A percentile compares a stretch with the other conserved stretches of the same genome.
Evolutionary conservation across 2,329 filamentous ascomycete genomes (phyloP).

Genomic region (Neonectria ditissima): DNA sequence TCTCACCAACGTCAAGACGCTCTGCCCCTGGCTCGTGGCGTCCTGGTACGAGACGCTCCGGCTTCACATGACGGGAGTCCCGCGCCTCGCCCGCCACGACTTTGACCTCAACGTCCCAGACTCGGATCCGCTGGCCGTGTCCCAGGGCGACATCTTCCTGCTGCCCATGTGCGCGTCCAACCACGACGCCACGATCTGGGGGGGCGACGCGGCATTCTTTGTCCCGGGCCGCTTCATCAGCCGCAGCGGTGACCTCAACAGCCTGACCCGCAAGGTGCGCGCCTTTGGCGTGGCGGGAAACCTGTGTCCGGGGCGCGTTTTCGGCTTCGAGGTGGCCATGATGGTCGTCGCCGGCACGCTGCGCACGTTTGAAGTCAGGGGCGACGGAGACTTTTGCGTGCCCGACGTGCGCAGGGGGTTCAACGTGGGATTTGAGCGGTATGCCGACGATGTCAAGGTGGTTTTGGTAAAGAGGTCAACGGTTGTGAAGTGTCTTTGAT

Average conservation of each 20-base stretch:
- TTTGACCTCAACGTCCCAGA: constrained; percentile 40
- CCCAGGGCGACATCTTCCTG: constrained; percentile 47
- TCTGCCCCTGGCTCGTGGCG: constrained; percentile 48
- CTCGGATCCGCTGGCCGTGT: constrained; percentile 35
- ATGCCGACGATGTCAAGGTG: constrained; percentile 45
- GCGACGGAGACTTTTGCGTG: constrained; percentile 32
- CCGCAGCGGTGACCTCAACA: constrained; percentile 36
- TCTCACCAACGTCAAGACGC: constrained; percentile 37
- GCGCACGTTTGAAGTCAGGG: constrained; percentile 44
- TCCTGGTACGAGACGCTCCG: constrained; percentile 49
- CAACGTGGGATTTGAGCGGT: constrained; percentile 49
- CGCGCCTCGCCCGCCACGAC: constrained; percentile 46
- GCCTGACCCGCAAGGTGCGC: constrained; percentile 42
- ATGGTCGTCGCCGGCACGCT: constrained; percentile 43
- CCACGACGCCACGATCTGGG: constrained; percentile 44
- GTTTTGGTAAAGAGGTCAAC: constrained; percentile 35
- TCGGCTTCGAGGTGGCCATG: constrained; percentile 48
- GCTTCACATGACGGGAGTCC: constrained; percentile 48
- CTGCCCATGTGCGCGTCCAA: constrained; percentile 50
- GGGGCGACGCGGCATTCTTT: constrained; percentile 43
- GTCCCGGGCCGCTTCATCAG: constrained; percentile 46
- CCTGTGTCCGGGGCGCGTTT: constrained; percentile 46
- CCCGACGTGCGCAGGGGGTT: constrained; percentile 42
- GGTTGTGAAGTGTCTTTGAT: neutral
- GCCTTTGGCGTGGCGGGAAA: constrained; percentile 50